phyloP scores from a whole-genome alignment of 352 stramenopile species.

The Globisporangium rhizosaccharum region DNA sequence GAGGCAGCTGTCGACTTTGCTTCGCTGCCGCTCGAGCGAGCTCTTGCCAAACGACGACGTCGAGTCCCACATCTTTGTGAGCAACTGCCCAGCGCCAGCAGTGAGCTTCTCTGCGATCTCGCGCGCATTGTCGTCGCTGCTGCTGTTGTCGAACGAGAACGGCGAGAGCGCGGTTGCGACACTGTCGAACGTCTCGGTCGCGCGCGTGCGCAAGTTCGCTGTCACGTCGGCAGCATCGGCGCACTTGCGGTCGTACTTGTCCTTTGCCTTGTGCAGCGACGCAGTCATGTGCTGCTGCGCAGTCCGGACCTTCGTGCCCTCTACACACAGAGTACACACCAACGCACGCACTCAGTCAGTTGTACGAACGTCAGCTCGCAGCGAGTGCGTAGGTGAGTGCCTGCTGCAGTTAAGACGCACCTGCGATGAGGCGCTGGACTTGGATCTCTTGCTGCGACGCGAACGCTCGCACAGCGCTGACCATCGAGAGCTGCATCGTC shows the following conservation, averaged over 20 bases:
- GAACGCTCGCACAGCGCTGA: conserved; percentile 55
- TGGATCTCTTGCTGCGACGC: conserved; percentile 69
- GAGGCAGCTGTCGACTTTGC: conserved; percentile 48
- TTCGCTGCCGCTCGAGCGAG: conserved; percentile 56
- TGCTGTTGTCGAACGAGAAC: conserved; percentile 4
- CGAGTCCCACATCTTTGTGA: conserved; percentile 82
- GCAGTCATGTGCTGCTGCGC: conserved; percentile 53
- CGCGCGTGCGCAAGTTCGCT: conserved; percentile 20
- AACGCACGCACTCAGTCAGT: not conserved
- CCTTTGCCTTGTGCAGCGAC: conserved; percentile 64
- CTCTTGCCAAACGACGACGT: conserved; percentile 62
- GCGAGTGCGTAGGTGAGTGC: no score
- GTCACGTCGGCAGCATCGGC: conserved; percentile 58
- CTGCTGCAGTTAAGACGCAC: conserved; percentile 17
- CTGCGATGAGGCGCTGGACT: conserved; percentile 65
- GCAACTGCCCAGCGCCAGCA: conserved; percentile 47
- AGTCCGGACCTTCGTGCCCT: conserved; percentile 66
- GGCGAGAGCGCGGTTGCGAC: conserved; percentile 6
- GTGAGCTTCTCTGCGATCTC: conserved; percentile 62
- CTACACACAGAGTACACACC: conserved; percentile 14
- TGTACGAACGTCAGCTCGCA: not conserved
- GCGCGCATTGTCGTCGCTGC: conserved; percentile 25
- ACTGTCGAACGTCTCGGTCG: conserved; percentile 15
- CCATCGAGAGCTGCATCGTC: conserved; percentile 59
- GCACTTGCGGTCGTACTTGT: conserved; percentile 77